Evolutionary conservation across 2,329 filamentous ascomycete species (phyloP), one percentile per base, ranked within the genome.

Genomic region (Fusarium nygamai): DNA sequence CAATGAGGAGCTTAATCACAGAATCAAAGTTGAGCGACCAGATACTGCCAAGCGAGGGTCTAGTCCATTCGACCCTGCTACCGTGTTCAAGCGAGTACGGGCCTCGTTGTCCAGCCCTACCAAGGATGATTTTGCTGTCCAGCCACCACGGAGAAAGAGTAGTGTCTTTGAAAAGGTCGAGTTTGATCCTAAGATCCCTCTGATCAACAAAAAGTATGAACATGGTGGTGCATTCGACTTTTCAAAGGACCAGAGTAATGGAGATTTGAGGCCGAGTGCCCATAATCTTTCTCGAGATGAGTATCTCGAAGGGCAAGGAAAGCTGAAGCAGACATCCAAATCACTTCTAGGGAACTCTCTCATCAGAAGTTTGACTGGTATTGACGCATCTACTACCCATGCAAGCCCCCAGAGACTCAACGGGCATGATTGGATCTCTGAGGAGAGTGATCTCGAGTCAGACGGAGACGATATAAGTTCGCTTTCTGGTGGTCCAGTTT

Each of bases 131-230:
- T 80, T 76, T 67, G 68, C 46, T 64, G 43, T 71, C 64, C 63
- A 71, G 77, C 56, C 72, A 77, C 29, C 67, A 75, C 8, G 76
- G 72, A 82, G 84, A 14, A 85, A 85, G 39, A 81, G 80, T 14
- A 89, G 85, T 67, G 82, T 87, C 17, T 91, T 90, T 70, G 86
- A 88, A 38, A 88, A 85, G 70, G 83, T 91, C 36, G 83, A 86
- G 44, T 88, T 91, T 56, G 87, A 88, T 33, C 84, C 87, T 10
- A 84, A 84, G 22, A 81, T 90, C 38, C 86, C 88, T 1, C 80
- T 86, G 62, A 88, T 89, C 48, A 89, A 87, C 71, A 89, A 87
- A 71, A 91, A 91, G 73, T 91, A 91, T 71, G 86, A 89, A 72
- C 85, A 86, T 51, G 88, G 86, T 9, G 89, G 89, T 20, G 84